Evolutionary conservation across 495 filamentous ascomycete genomes (phyloP).

Genomic region (Articulospora tetracladia): DNA sequence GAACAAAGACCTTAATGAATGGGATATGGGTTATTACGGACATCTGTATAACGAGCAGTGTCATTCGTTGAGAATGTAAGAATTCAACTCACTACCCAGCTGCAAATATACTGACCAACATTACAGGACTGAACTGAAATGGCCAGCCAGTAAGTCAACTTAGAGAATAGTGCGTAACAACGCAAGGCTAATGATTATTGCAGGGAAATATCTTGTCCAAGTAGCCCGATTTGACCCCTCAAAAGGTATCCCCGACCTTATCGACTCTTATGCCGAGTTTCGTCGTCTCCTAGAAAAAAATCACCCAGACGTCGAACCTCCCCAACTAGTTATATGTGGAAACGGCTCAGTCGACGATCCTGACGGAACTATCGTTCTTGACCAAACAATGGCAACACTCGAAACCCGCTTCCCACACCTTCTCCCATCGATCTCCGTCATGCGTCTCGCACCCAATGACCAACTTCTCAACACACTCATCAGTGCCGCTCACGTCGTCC

Average conservation of each 20-base stretch:
- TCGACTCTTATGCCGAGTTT: conserved; percentile 75
- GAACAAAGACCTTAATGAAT: conserved; percentile 73
- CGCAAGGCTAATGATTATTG: neutral
- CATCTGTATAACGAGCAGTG: conserved; percentile 68
- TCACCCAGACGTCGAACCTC: conserved; percentile 38
- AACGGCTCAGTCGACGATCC: conserved; percentile 87
- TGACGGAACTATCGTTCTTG: conserved; percentile 70
- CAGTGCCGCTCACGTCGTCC: conserved; percentile 64
- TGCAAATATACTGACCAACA: conserved; percentile 9
- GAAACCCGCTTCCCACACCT: conserved; percentile 49
- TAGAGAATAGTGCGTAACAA: conserved; percentile 13
- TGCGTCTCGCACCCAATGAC: conserved; percentile 74
- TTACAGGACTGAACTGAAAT: conserved; percentile 58
- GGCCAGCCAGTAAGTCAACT: conserved; percentile 50
- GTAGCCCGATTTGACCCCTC: conserved; percentile 84
- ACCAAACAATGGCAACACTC: conserved; percentile 63
- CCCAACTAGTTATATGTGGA: conserved; percentile 73
- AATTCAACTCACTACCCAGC: neutral
- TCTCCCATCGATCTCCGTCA: conserved; percentile 60
- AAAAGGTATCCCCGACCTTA: conserved; percentile 79
- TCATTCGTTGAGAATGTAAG: conserved; percentile 52
- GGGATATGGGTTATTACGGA: conserved; percentile 74
- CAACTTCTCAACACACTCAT: conserved; percentile 81
- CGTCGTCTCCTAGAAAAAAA: conserved; percentile 50
- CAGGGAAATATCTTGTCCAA: conserved; percentile 68